phyloP scores from a whole-genome alignment of 257 asterid species.

The Leptodermis oblonga region DNA sequence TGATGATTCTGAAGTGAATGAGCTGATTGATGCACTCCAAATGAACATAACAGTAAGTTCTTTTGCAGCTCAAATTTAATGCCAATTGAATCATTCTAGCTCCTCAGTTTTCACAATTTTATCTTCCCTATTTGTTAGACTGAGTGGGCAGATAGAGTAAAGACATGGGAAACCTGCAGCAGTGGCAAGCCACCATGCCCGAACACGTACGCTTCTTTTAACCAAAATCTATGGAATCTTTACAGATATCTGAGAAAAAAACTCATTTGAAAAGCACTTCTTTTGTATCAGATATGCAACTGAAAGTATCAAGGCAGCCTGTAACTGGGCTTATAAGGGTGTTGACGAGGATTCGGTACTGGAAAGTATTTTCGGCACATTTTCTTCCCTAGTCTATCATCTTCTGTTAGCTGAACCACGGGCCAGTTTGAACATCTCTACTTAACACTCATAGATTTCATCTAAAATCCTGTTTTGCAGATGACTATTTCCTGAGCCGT shows the following conservation, averaged over 20 bases:
- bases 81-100: not conserved
- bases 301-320: constrained; percentile 85
- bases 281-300: constrained; percentile 56
- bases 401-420: too few relatives aligned
- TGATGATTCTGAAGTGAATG: constrained; percentile 41
- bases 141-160: constrained; percentile 65
- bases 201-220: constrained; percentile 49
- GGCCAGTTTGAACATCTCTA: too few relatives aligned
- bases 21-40: constrained; percentile 46
- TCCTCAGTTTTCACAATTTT: not conserved
- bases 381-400: too few relatives aligned
- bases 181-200: constrained; percentile 52
- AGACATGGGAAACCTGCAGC: constrained; percentile 73
- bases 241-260: not conserved
- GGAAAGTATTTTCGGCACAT: constrained; percentile 39
- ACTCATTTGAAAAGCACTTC: not conserved
- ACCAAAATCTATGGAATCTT: not conserved
- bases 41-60: constrained; percentile 61
- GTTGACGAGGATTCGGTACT: constrained; percentile 56
- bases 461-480: constrained; percentile 35
- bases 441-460: not conserved
- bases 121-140: constrained; percentile 30
- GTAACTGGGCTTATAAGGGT: constrained; percentile 78
- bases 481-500: constrained; percentile 62
- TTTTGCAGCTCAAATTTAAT: not conserved